These are phyloP conservation scores for Circinella umbellata DNA, from an alignment of 371 early-diverging fungal species.

Conservation along the genomic window DNA sequence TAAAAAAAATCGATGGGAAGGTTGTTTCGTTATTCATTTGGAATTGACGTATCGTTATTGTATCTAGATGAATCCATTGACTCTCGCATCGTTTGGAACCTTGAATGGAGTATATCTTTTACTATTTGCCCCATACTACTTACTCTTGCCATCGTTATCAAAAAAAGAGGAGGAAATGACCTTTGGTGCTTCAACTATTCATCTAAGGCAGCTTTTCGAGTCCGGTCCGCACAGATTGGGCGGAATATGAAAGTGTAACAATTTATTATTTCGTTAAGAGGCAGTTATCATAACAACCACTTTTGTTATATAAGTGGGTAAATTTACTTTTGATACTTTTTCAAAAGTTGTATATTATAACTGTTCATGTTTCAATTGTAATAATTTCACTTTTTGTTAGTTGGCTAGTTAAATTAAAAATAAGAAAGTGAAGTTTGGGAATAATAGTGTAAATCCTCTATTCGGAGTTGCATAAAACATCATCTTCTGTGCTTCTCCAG, in stretches of 20 bases:
- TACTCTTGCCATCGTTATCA: slow-evolving; percentile 12
- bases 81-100: slow-evolving; percentile 1
- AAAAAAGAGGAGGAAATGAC: slow-evolving; percentile 2
- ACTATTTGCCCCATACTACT: not conserved
- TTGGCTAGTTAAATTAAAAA: no score
- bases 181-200: not conserved
- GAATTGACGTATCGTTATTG: slow-evolving; percentile 11
- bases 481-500: no score
- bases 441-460: no score
- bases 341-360: no score
- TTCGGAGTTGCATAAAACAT: no score
- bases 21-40: not conserved
- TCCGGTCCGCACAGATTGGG: not conserved
- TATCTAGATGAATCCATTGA: slow-evolving; percentile 5
- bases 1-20: not conserved
- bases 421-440: no score
- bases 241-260: not conserved
- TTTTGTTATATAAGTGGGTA: no score
- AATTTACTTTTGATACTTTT: no score
- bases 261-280: no score
- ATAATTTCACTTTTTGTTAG: no score
- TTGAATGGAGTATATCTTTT: not conserved
- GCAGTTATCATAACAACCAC: not conserved
- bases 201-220: not conserved
- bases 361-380: no score